Base-by-base conservation (phyloP, 1,284 basidiomycete genomes). In the Marasmius tenuissimus region DNA sequence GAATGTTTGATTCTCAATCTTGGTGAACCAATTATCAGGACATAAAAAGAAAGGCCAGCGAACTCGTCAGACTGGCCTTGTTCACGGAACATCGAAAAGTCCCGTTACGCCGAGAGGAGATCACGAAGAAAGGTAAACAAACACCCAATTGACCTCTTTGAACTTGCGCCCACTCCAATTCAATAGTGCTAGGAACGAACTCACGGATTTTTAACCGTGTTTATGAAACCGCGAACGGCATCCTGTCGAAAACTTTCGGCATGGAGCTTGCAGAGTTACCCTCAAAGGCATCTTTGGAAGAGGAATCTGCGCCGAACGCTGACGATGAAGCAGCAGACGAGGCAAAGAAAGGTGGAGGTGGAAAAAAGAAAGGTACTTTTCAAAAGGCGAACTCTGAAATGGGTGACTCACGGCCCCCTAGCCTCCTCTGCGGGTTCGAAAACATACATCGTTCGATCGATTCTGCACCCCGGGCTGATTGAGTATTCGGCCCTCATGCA, bases 181-280 rank as follows among this genome's bases (percentile, higher is more conserved):
- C 58, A 39, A 2, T 58, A 92, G 92, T 89, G 0, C 74, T 93
- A 33, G 87, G 86, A 10, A 72, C 80, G 4, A 78, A 82, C 55
- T 73, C 82, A 4, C 82, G 87, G 35, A 65, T 77, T 1, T 92
- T 92, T 73, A 84, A 81, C 27, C 61, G 65, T 0, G 83, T 92
- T 11, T 81, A 90, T n/a, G 68, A 70, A 1, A 70, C 69, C 18
- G 91, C 91, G 0, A 88, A 93, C 61, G 68, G 70, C 3, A 84
- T 82, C 14, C 75, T 93, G 11, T 75, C 75, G 33, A 78, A 79
- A 33, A 85, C 82, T 0, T 91, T 93, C 67, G 89, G 87, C 3
- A 85, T 92, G 84, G 88, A 92, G 65, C 79, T 93, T 12, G 84
- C 87, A 18, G 89, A 93, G 71, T 80, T 93, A n/a, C 83, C 83